Conservation (phyloP, 192 early-diverging fungal species). For the Podila horticola region DNA sequence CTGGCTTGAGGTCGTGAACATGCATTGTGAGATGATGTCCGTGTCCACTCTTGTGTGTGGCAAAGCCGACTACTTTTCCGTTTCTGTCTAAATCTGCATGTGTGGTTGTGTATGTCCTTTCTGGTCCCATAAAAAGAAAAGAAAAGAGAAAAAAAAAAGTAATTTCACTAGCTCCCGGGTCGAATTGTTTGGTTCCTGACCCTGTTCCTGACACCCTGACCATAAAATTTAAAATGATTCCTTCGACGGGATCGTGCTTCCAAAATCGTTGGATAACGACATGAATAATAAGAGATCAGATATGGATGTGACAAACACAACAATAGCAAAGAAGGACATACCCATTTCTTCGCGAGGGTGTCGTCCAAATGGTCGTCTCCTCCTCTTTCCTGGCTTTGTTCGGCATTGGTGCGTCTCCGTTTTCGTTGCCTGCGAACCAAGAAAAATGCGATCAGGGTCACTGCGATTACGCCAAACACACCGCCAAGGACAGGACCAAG, state of each 20-base stretch:
- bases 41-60: too few species aligned
- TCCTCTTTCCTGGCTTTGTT: slow-evolving; percentile 5
- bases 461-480: slow-evolving; percentile 9
- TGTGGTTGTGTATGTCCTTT: too few species aligned
- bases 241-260: background rate
- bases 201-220: too few species aligned
- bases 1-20: background rate
- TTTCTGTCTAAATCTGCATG: too few species aligned
- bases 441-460: slow-evolving; percentile 5
- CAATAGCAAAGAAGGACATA: background rate
- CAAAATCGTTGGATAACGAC: background rate
- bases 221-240: too few species aligned
- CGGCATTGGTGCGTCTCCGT: background rate
- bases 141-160: too few species aligned
- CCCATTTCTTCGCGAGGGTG: slow-evolving; percentile 6
- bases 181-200: background rate
- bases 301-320: too few species aligned
- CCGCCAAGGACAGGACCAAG: slow-evolving; percentile 26
- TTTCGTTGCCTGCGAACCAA: slow-evolving; percentile 2
- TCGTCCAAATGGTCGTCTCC: slow-evolving; percentile 1
- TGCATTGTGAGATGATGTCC: background rate
- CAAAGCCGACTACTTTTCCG: too few species aligned
- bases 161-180: too few species aligned
- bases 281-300: background rate
- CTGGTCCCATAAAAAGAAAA: too few species aligned